Base-by-base conservation (phyloP, 352 stramenopile genomes). In the Phytophthora megakarya region DNA sequence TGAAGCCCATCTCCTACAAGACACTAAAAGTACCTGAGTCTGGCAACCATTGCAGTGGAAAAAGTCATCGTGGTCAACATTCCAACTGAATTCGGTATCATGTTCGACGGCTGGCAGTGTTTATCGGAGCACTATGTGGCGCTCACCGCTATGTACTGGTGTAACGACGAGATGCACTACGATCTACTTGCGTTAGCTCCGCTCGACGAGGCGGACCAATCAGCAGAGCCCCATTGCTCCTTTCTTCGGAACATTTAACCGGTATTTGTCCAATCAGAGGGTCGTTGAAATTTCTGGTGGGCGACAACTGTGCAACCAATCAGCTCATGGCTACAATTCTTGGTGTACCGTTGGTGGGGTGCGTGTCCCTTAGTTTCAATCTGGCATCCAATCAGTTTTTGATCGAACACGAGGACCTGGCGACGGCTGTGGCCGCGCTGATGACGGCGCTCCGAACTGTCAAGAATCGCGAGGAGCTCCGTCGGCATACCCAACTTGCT, bases 261-360 rank as follows among this genome's bases (percentile, higher is more conserved):
- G 19, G 30, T 53, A 25, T 43, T 30, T 39, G 11, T 1, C 19
- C n/a, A 42, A 53, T 53, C 26, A 40, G 22, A 8, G n/a, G 11
- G n/a, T 26, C 6, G 8, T 19, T 58, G 23, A 40, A 30, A 13
- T 47, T 48, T 33, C 12, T 54, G 43, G 8, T 52, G 22, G 22
- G 32, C 12, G 33, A 62, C n/a, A 62, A 62, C 16, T 42, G 32
- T 5, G 19, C 43, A 3, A 54, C 54, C 22, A 62, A 54, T 33
- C 54, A 40, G n/a, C 23, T 13, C 3, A 40, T 33, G 9, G 33
- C 33, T 1, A 54, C 54, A 7, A 6, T 23, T 3, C 33, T 54
- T 11, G 32, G 43, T 15, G 26, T 33, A 16, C 42, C 32, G 33
- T 47, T 53, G 54, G 43, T 54, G 5, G 54, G 30, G 13, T 62